Evolutionary conservation across 169 alveolate species (phyloP).

Genomic region (Plasmodium gonderi): DNA sequence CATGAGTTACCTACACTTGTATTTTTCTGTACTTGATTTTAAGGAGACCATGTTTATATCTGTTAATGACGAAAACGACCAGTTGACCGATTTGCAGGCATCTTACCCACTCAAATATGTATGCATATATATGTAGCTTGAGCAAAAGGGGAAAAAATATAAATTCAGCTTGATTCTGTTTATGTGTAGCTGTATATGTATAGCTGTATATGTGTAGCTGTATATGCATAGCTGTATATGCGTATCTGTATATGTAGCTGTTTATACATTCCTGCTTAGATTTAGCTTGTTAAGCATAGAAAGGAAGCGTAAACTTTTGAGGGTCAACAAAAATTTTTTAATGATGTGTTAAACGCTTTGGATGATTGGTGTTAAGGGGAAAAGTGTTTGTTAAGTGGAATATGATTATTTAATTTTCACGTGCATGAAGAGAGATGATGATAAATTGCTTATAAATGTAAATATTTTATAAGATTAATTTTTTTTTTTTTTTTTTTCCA

Average conservation of each 20-base stretch:
- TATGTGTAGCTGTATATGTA: too few relatives aligned
- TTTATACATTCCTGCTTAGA: background rate
- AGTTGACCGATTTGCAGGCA: conserved; percentile 53
- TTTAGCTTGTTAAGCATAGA: too few relatives aligned
- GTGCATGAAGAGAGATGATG: too few relatives aligned
- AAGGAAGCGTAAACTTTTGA: too few relatives aligned
- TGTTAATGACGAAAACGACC: conserved; percentile 39
- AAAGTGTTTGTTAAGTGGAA: too few relatives aligned
- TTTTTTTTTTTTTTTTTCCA: background rate
- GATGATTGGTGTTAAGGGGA: too few relatives aligned
- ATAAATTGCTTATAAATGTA: background rate
- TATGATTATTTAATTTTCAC: too few relatives aligned
- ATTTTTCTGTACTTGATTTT: conserved; percentile 40
- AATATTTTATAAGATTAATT: background rate
- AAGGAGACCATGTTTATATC: conserved; percentile 56
- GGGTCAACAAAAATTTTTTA: background rate
- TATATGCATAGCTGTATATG: too few relatives aligned
- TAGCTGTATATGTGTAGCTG: too few relatives aligned
- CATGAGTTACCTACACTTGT: conserved; percentile 48
- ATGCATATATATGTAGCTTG: background rate
- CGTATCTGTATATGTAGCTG: too few relatives aligned
- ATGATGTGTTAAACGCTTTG: too few relatives aligned
- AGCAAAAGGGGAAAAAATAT: background rate
- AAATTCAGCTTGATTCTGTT: too few relatives aligned
- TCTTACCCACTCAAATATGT: conserved; percentile 73